phyloP scores from a whole-genome alignment of 768 basidiomycete genomes.

The Tephrocybe rancida region DNA sequence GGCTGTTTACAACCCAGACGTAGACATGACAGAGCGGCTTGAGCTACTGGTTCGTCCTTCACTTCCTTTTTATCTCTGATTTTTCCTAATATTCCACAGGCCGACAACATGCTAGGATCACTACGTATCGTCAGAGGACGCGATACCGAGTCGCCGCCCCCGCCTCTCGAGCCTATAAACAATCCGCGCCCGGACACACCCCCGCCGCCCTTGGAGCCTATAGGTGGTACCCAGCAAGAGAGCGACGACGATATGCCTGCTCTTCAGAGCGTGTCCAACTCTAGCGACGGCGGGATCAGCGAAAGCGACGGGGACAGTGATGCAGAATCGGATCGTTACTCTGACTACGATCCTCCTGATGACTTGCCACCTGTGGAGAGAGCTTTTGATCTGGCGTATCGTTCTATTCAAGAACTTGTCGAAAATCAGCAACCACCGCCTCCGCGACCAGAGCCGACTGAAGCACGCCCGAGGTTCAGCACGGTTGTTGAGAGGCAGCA shows the following conservation, averaged over 20 bases:
- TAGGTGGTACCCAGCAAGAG: constrained; percentile 15
- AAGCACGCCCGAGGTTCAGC: constrained; percentile 14
- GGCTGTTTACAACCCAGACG: constrained; percentile 17
- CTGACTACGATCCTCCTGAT: neutral
- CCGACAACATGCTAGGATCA: constrained; percentile 34
- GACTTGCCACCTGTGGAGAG: constrained; percentile 1
- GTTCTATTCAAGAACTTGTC: neutral
- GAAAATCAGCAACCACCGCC: neutral
- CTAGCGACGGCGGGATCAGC: constrained; percentile 30
- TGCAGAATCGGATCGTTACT: constrained; percentile 1
- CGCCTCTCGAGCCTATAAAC: constrained; percentile 11
- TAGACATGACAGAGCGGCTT: constrained; percentile 29
- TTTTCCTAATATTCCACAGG: constrained; percentile 20
- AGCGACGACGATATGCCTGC: constrained; percentile 37
- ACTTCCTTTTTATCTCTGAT: neutral
- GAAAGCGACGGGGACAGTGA: constrained; percentile 18
- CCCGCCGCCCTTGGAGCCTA: constrained; percentile 5
- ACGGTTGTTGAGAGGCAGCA: constrained; percentile 10
- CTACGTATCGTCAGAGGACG: constrained; percentile 8
- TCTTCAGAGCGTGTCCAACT: constrained; percentile 36
- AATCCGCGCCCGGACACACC: constrained; percentile 6
- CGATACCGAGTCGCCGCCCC: constrained; percentile 8
- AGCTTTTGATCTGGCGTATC: neutral
- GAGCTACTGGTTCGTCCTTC: constrained; percentile 30
- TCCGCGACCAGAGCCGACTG: neutral